These are phyloP conservation scores for Borovskyia barvae DNA, from an alignment of 208 protist genomes.

Conservation along the genomic window DNA sequence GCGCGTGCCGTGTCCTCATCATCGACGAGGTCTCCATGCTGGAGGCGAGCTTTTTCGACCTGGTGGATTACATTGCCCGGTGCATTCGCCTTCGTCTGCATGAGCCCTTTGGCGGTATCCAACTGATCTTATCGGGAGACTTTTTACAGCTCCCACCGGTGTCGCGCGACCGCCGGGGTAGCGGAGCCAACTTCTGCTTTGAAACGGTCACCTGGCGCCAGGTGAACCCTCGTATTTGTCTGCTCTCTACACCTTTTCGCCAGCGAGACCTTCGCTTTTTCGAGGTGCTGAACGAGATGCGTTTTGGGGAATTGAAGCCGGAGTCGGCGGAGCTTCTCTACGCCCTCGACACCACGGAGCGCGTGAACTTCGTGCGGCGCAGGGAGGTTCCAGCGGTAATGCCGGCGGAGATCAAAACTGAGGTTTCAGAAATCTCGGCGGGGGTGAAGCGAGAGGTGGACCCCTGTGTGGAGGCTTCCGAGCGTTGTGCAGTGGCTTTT, in stretches of 20 bases:
- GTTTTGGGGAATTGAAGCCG: conserved; percentile 44
- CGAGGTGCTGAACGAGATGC: conserved; percentile 72
- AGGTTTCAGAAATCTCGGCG: background rate
- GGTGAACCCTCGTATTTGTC: conserved; percentile 57
- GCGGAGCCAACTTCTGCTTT: conserved; percentile 57
- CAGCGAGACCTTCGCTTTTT: conserved; percentile 70
- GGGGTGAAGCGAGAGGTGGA: conserved; percentile 8
- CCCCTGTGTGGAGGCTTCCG: background rate
- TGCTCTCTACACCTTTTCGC: conserved; percentile 65
- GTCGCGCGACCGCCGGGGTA: conserved; percentile 12
- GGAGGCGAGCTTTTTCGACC: conserved; percentile 69
- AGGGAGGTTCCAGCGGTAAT: background rate
- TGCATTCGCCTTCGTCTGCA: conserved; percentile 43
- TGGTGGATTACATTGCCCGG: conserved; percentile 76
- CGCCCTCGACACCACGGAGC: conserved; percentile 35
- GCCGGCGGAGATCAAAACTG: background rate
- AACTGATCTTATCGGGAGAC: conserved; percentile 91
- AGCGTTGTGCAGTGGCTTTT: background rate
- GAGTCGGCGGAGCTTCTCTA: conserved; percentile 37
- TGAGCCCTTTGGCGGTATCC: conserved; percentile 90
- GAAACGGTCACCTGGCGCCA: conserved; percentile 61
- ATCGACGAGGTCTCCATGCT: conserved; percentile 94
- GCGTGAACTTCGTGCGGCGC: conserved; percentile 30
- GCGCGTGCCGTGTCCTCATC: conserved; percentile 63
- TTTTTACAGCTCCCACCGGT: conserved; percentile 92